These are phyloP conservation scores for Dioszegia crocea DNA, from an alignment of 768 basidiomycete species.

Conservation along the genomic window DNA sequence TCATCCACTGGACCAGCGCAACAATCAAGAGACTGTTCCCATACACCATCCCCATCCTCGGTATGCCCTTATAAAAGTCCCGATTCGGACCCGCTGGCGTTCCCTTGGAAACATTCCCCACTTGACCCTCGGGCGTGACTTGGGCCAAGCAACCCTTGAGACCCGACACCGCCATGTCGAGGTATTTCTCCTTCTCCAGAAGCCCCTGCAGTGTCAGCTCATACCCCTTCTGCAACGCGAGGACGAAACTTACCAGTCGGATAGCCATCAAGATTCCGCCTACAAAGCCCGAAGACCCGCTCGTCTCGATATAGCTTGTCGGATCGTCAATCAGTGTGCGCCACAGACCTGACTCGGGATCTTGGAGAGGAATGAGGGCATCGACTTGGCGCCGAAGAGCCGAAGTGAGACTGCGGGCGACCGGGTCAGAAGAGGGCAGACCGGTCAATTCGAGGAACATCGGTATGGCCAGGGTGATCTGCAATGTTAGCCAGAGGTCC, in stretches of 20 bases:
- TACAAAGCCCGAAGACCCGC: conserved; percentile 40
- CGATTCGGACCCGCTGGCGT: conserved; percentile 56
- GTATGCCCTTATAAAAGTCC: conserved; percentile 56
- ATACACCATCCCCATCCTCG: conserved; percentile 59
- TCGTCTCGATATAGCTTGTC: conserved; percentile 56
- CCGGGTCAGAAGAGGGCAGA: background rate
- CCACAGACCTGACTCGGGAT: conserved; percentile 56
- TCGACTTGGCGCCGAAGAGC: conserved; percentile 55
- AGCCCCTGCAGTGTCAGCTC: background rate
- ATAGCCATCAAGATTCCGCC: conserved; percentile 38
- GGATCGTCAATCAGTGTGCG: conserved; percentile 58
- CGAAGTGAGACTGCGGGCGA: conserved; percentile 49
- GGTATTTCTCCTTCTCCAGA: background rate
- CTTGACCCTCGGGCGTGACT: conserved; percentile 54
- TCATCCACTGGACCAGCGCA: conserved; percentile 32
- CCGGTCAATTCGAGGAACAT: conserved; percentile 46
- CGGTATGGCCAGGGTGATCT: conserved; percentile 33
- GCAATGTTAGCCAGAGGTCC: background rate
- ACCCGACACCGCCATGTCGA: conserved; percentile 14
- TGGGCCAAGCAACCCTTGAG: conserved; percentile 51
- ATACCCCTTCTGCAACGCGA: too few species aligned
- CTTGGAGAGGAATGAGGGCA: conserved; percentile 55
- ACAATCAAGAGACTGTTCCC: conserved; percentile 55
- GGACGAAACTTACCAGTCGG: conserved; percentile 18
- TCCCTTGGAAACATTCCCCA: conserved; percentile 56